Conservation (phyloP, 306 rosid genomes). For the Lagenaria siceraria region DNA sequence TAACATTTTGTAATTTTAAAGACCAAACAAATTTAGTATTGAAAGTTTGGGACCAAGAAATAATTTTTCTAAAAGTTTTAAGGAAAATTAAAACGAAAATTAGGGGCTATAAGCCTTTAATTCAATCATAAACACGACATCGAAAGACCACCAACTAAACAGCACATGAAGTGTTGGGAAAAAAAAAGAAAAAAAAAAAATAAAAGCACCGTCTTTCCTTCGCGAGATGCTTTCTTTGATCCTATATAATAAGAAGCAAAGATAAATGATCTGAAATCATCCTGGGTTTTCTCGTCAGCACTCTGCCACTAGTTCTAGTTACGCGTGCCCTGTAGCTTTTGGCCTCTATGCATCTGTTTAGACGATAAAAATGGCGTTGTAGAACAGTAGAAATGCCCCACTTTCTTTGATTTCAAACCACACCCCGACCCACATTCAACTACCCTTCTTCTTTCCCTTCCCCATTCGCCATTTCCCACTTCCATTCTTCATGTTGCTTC, state of each 20-base stretch:
- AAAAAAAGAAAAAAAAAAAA: background rate
- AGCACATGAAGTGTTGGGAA: conserved; percentile 2
- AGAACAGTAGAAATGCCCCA: background rate
- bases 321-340: conserved; percentile 3
- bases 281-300: background rate
- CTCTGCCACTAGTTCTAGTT: background rate
- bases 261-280: background rate
- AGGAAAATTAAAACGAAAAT: background rate
- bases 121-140: background rate
- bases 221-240: background rate
- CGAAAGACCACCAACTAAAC: background rate
- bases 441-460: background rate
- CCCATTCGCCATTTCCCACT: background rate
- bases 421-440: background rate
- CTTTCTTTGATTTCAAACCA: background rate
- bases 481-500: background rate
- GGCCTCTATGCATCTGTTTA: background rate
- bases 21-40: no score
- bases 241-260: background rate
- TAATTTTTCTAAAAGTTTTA: background rate
- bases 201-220: background rate
- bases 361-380: background rate
- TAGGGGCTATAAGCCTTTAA: background rate
- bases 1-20: no score
- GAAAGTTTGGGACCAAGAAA: no score